A percentile compares a stretch with the other conserved stretches of the same genome.
Conservation (phyloP, 164 flowering plant genomes). For the Vitis riparia region DNA sequence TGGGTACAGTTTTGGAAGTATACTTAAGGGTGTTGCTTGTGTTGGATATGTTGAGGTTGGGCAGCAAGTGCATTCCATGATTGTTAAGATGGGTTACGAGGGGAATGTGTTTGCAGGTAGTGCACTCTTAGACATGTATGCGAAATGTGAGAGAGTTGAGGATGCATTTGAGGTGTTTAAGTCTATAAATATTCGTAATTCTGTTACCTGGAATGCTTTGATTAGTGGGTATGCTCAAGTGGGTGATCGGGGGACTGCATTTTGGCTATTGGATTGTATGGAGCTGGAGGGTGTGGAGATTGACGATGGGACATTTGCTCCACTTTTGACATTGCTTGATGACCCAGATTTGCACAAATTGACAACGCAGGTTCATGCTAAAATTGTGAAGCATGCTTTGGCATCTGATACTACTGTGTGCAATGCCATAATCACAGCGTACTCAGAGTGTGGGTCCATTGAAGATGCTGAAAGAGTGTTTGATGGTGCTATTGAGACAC, state of each 20-base stretch:
- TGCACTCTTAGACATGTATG: slow-evolving; percentile 83
- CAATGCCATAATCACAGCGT: slow-evolving; percentile 72
- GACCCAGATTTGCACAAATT: slow-evolving; percentile 29
- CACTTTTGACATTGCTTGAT: slow-evolving; percentile 61
- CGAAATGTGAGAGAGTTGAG: slow-evolving; percentile 57
- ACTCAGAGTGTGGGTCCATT: slow-evolving; percentile 68
- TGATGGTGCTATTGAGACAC: slow-evolving; percentile 26
- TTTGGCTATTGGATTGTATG: slow-evolving; percentile 53
- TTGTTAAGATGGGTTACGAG: slow-evolving; percentile 51
- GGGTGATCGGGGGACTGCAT: slow-evolving; percentile 40
- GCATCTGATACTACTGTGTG: slow-evolving; percentile 37
- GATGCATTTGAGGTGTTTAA: slow-evolving; percentile 57
- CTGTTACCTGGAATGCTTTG: slow-evolving; percentile 79
- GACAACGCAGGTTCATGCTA: slow-evolving; percentile 59
- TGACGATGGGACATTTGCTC: slow-evolving; percentile 81
- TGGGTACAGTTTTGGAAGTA: slow-evolving; percentile 66
- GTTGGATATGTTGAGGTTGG: slow-evolving; percentile 35
- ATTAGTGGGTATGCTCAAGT: slow-evolving; percentile 52
- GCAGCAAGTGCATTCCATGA: slow-evolving; percentile 51
- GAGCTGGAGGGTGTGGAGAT: slow-evolving; percentile 46
- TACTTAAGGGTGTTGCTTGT: slow-evolving; percentile 58
- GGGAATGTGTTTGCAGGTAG: slow-evolving; percentile 60
- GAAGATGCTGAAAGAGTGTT: slow-evolving; percentile 54
- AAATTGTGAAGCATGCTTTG: slow-evolving; percentile 51
- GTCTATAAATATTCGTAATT: slow-evolving; percentile 43